Evolutionary conservation across 2,329 filamentous ascomycete species (phyloP), one percentile per base, ranked within the genome.

Genomic region (Fusarium guadeloupense): DNA sequence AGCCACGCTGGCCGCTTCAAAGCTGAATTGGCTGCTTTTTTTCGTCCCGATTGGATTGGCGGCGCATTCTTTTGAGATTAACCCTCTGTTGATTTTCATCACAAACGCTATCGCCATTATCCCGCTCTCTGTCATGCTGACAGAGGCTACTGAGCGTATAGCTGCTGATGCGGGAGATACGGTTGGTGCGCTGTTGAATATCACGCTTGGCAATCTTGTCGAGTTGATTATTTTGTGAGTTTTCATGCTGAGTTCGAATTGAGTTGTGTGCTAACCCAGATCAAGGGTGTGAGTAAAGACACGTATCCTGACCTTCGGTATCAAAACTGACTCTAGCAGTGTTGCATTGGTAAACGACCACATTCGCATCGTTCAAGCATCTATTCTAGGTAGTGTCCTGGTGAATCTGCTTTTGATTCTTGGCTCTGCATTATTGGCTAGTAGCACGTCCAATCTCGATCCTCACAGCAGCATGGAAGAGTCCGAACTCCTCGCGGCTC

Each of bases 281-380:
- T 16, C 0, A 68, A 77, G 75, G 62, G 71, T 77, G 75, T 77
- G 63, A 69, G 74, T 70, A 20, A 39, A n/a, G 9, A 17, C 31
- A 17, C 33, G 16, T 17, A 13, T 33, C 30, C n/a, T 20, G 25
- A 12, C 6, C n/a, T 4, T 25, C 2, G 1, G 19, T 7, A 9
- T 39, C 23, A 55, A 39, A 30, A 40, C 7, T 73, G 35, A 73
- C 59, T 25, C 30, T 8, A 5, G 3, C 68, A 88, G 86, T 62
- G 87, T 79, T 43, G 77, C 78, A 1, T 67, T 80, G 28, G 71
- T 73, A 39, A 78, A 80, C 73, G 80, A 90, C 70, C 87, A 92
- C 70, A 89, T 92, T 42, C 81, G 85, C 23, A 89, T 93, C 55
- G 90, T 93, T 16, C 89, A 92, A 72, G 89, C 90, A 7, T 91